Percentiles rank a stretch among this genome's conserved stretches.
Evolutionary conservation across 257 asterid species (phyloP).

Genomic region (Salvia miltiorrhiza): DNA sequence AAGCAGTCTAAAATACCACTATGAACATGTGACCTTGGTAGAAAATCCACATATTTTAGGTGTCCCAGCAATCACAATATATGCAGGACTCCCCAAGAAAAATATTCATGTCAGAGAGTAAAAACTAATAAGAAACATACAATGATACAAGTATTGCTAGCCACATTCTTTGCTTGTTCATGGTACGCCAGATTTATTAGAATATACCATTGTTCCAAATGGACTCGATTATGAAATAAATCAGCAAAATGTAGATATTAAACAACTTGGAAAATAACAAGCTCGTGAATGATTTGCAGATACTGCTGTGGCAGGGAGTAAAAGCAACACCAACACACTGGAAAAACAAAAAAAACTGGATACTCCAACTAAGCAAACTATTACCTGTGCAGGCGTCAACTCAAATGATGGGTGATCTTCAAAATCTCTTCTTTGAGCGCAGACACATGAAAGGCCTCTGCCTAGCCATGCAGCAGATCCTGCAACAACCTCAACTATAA

Average conservation of each 20-base stretch:
- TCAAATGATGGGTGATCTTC: constrained; percentile 94
- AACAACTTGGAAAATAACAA: neutral
- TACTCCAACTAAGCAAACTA: constrained; percentile 6
- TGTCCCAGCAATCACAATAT: constrained; percentile 2
- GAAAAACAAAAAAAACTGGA: neutral
- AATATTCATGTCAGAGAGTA: constrained; percentile 7
- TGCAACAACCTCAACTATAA: constrained; percentile 76
- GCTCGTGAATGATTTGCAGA: constrained; percentile 17
- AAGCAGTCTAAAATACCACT: neutral
- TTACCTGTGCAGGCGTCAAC: constrained; percentile 85
- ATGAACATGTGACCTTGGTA: neutral
- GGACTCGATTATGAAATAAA: neutral
- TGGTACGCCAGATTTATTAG: neutral
- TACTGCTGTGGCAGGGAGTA: neutral
- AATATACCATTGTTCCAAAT: neutral
- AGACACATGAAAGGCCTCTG: constrained; percentile 93
- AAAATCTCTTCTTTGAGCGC: constrained; percentile 91
- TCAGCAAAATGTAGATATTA: neutral
- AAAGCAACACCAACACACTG: constrained; percentile 5
- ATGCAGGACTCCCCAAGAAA: constrained; percentile 19
- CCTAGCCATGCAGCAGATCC: constrained; percentile 99
- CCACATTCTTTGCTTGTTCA: constrained; percentile 17
- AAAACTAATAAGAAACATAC: constrained; percentile 6
- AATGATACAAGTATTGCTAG: neutral
- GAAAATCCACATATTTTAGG: neutral